A percentile compares a stretch with the other conserved stretches of the same genome.
Conservation (phyloP, 2,329 filamentous ascomycete species). For the Pseudogymnoascus sp. region DNA sequence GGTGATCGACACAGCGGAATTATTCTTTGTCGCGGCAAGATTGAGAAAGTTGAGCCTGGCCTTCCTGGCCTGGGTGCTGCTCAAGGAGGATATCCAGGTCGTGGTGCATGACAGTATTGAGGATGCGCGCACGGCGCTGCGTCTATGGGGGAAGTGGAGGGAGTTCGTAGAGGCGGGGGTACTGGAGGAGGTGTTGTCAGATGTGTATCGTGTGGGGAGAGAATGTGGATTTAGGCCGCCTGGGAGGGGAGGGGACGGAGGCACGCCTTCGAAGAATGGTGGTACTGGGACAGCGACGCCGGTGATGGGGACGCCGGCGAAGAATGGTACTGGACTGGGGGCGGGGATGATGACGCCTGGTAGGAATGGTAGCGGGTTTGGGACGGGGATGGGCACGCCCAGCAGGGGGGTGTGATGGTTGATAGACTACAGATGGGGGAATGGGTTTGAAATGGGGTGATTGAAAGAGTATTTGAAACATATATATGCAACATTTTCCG, state of each 20-base stretch:
- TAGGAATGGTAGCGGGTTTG: not conserved
- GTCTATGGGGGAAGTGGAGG: slow-evolving; percentile 79
- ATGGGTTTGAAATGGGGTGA: not conserved
- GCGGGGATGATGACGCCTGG: not conserved
- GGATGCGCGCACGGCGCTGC: slow-evolving; percentile 83
- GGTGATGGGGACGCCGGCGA: not conserved
- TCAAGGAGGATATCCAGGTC: slow-evolving; percentile 90
- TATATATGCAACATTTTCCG: not conserved
- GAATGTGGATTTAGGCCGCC: slow-evolving; percentile 51
- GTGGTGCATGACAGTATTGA: slow-evolving; percentile 93
- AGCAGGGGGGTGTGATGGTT: not conserved
- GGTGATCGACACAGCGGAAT: slow-evolving; percentile 86
- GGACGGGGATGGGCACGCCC: not conserved
- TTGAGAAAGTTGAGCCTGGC: slow-evolving; percentile 83
- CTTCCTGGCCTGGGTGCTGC: slow-evolving; percentile 82
- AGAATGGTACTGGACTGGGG: not conserved
- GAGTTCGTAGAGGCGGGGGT: slow-evolving; percentile 84
- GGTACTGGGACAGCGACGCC: not conserved
- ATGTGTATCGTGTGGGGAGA: slow-evolving; percentile 65
- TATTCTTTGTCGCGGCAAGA: slow-evolving; percentile 76
- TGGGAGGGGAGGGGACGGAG: not conserved
- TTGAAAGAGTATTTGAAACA: not conserved
- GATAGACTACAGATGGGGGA: not conserved
- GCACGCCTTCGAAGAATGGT: not conserved
- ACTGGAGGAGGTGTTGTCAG: slow-evolving; percentile 72